These are phyloP conservation scores for Rhododendron simsii DNA, from an alignment of 148 eudicot genomes.

Conservation along the genomic window DNA sequence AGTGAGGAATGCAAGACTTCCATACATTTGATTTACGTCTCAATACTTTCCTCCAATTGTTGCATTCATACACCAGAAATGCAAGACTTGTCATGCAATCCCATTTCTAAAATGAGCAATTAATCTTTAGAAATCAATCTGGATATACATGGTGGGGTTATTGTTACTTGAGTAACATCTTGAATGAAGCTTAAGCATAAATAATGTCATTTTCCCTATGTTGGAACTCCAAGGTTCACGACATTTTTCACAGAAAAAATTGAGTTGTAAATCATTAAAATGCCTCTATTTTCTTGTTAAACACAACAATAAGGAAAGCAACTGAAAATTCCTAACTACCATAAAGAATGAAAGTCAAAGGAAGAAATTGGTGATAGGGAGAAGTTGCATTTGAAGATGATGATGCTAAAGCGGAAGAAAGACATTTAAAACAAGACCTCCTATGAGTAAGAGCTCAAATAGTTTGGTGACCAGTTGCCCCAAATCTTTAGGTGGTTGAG, in stretches of 20 bases:
- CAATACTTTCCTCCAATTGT: neutral
- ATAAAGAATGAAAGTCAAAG: neutral
- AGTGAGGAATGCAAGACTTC: too few relatives aligned
- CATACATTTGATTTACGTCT: too few relatives aligned
- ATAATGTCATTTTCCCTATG: neutral
- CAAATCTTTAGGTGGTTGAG: neutral
- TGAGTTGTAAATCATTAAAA: neutral
- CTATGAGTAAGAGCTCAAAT: neutral
- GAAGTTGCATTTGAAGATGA: neutral
- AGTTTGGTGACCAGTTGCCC: neutral
- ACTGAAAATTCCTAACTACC: neutral
- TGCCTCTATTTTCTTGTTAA: neutral
- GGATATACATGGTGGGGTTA: neutral
- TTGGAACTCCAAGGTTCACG: neutral
- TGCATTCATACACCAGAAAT: neutral
- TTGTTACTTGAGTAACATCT: neutral
- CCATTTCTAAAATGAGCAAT: neutral
- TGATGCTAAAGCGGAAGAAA: neutral
- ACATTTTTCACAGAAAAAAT: neutral
- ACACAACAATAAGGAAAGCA: neutral
- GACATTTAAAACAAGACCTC: neutral
- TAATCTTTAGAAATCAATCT: neutral
- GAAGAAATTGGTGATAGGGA: neutral
- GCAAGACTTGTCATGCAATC: neutral
- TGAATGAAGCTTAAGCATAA: neutral